Evolutionary conservation across 176 grass and related monocot species (phyloP).

Genomic region (Rhynchospora tenuis): DNA sequence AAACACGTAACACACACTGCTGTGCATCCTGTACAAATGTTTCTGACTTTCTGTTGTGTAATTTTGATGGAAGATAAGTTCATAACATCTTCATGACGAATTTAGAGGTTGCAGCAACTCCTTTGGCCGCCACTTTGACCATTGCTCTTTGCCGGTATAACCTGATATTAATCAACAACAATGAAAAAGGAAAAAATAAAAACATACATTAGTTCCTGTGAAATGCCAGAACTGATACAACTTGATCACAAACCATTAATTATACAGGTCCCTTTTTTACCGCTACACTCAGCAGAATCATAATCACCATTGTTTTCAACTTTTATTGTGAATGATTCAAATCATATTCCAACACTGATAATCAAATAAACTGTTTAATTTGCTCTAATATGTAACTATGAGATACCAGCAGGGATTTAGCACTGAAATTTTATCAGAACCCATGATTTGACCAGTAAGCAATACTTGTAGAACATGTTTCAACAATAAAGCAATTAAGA

Average conservation of each 20-base stretch:
- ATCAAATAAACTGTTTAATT: not conserved
- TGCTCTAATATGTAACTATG: not conserved
- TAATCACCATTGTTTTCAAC: not conserved
- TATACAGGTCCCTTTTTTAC: not conserved
- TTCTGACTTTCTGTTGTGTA: not conserved
- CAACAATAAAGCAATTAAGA: not conserved
- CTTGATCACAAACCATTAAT: not conserved
- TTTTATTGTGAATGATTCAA: not conserved
- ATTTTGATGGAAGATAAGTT: not conserved
- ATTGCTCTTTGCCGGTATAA: constrained; percentile 10
- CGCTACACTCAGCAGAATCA: not conserved
- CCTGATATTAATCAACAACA: not conserved
- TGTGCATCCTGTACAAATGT: not conserved
- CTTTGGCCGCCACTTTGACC: constrained; percentile 7
- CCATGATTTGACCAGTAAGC: not conserved
- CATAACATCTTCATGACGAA: constrained; percentile 12
- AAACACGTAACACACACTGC: not conserved
- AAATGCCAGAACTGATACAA: not conserved
- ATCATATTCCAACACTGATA: not conserved
- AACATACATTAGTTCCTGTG: not conserved
- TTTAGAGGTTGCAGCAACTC: not conserved
- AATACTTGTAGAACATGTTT: not conserved
- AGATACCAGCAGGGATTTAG: not conserved
- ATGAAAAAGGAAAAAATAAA: not conserved
- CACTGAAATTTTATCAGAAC: not conserved